Base-by-base conservation (phyloP, 1,139 yeast species). In the Protomyces inouyei region DNA sequence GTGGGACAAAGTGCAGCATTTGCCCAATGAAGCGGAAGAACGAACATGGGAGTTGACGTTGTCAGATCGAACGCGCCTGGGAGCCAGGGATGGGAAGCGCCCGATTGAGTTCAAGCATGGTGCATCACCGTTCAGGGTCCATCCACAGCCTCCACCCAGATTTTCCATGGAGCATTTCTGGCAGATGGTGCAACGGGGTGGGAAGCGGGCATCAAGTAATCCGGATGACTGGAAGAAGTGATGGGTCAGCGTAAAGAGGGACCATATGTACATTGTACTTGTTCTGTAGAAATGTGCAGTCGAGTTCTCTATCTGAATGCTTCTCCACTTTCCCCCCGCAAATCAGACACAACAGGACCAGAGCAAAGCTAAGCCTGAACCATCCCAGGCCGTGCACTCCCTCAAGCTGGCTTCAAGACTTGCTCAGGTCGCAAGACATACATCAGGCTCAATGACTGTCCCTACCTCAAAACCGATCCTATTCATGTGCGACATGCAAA, bases 131-230 rank as follows among this genome's bases (percentile, higher is more conserved):
- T 61, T 59, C 54, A 21, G 61, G 37, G 40, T 48, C 12, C 48
- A 43, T 8, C 60, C 52, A 5, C 57, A 59, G 12, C 67, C 67
- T 23, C 82, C 87, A 0, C 88, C 88, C 0, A 70, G 73, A 1
- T 81, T 85, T 69, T 73, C 76, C 45, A 75, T 75, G 12, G 70
- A 76, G 16, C 88, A 85, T 72, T 83, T 86, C 70, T 86, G 90
- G 90, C 81, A 86, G 18, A 75, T 85, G 79, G 88, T 87, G 0
- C 70, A 75, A 18, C 85, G 89, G 89, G 82, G 79, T 8, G 81
- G 82, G 55, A 84, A 84, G 1, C 75, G 75, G 32, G 73, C 79
- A 10, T 82, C 79, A 67, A 87, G 85, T 70, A 79, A 76, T 43
- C 57, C 63, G 37, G 37, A 35, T 14, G 63, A 59, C 35, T 59